phyloP scores from a whole-genome alignment of 2,329 filamentous ascomycete species.

The Gaeumannomyces tritici region DNA sequence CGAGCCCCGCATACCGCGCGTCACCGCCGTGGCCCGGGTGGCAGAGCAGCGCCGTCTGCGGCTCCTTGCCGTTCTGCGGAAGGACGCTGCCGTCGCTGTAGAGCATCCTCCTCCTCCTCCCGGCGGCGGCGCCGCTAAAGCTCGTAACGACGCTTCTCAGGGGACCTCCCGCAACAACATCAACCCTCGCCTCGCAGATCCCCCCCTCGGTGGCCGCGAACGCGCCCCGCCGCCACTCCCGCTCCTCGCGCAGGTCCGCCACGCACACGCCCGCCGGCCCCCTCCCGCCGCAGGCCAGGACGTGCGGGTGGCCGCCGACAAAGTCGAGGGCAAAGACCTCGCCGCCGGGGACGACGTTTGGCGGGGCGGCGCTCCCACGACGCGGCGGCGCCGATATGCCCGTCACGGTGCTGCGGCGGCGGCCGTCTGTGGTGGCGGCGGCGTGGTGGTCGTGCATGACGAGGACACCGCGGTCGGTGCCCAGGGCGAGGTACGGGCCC shows the following conservation, averaged over 20 bases:
- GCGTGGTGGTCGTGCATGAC: background rate
- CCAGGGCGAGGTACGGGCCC: background rate
- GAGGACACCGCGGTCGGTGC: background rate
- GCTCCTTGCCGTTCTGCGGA: background rate
- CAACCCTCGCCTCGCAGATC: background rate
- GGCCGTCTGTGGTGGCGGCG: no score
- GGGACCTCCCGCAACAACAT: no score
- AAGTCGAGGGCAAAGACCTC: slow-evolving; percentile 43
- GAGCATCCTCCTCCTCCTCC: background rate
- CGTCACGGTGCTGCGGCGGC: background rate
- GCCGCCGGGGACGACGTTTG: slow-evolving; percentile 8
- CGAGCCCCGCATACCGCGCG: background rate
- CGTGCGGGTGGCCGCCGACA: slow-evolving; percentile 27
- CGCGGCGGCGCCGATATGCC: background rate
- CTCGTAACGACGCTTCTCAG: no score
- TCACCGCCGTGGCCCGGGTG: background rate
- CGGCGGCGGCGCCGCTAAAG: slow-evolving; percentile 1
- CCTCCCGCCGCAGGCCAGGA: slow-evolving; percentile 43
- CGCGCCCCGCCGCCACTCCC: no score
- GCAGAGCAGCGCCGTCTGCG: background rate
- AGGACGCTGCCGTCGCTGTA: background rate
- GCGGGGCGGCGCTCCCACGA: background rate
- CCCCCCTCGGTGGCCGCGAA: background rate
- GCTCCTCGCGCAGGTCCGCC: slow-evolving; percentile 30
- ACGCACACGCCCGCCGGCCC: slow-evolving; percentile 31